Evolutionary conservation across 768 basidiomycete species (phyloP).

Genomic region (Chlorophyllum brunneum): DNA sequence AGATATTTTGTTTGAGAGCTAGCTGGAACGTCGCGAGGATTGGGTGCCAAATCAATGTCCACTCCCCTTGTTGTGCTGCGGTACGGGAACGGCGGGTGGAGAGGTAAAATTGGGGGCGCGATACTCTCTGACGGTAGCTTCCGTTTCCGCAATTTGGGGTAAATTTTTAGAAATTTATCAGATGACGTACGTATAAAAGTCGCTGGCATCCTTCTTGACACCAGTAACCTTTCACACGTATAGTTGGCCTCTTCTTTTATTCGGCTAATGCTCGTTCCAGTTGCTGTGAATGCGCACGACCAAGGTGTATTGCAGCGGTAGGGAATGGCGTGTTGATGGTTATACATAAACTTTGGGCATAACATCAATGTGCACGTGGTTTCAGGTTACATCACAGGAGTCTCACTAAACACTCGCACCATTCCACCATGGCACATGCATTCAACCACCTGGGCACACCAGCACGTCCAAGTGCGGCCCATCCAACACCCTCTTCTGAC

Average conservation of each 20-base stretch:
- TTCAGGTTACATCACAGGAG: neutral
- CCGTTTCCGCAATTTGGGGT: no score
- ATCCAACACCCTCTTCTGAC: conserved; percentile 21
- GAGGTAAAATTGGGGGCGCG: no score
- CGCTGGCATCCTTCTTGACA: conserved; percentile 65
- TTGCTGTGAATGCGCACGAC: no score
- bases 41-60: conserved; percentile 62
- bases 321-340: conserved; percentile 58
- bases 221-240: conserved; percentile 71
- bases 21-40: conserved; percentile 39
- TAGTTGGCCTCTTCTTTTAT: conserved; percentile 62
- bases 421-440: conserved; percentile 12
- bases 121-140: no score
- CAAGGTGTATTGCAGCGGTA: conserved; percentile 69
- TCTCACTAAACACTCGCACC: neutral
- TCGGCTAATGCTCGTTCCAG: no score
- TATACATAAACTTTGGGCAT: no score
- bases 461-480: conserved; percentile 14
- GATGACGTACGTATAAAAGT: conserved; percentile 19
- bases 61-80: conserved; percentile 62
- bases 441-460: conserved; percentile 13
- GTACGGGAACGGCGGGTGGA: conserved; percentile 69
- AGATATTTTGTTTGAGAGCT: conserved; percentile 33
- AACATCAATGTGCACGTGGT: conserved; percentile 2
- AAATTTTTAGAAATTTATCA: no score